Base-by-base conservation (phyloP, 768 basidiomycete species). In the Pseudohyphozyma bogoriensis region DNA sequence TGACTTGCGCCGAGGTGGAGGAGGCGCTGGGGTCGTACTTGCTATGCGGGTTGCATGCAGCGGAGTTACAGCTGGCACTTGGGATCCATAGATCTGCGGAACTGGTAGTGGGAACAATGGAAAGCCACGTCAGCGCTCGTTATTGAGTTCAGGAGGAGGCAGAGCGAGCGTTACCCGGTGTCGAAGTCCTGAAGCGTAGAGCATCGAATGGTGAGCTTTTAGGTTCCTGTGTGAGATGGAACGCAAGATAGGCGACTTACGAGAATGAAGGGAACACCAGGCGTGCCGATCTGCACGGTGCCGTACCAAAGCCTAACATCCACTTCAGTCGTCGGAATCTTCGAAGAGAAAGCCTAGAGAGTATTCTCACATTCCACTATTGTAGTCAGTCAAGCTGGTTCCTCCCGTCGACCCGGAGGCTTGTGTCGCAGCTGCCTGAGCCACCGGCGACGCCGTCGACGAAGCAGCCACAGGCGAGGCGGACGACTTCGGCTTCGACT, bases 241-340 rank as follows among this genome's bases (percentile, higher is more conserved):
- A n/a, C n/a, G n/a, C n/a, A n/a, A n/a, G n/a, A n/a, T n/a, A n/a
- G n/a, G n/a, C n/a, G n/a, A n/a, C n/a, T n/a, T n/a, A n/a, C n/a
- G 36, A 76, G 73, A 54, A 76, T 50, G 69, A 77, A 78, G 22
- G 63, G 51, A 60, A 77, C 74, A 7, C 62, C 66, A 13, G 75
- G 75, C 15, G 73, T 75, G 50, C 77, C 78, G 60, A 78, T 76
- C 24, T 72, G 66, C 56, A 78, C 72, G 32, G 68, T 65, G 33
- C 77, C 78, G 11, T 75, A 72, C 78, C 78, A 79, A 57, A 77
- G n/a, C n/a, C 74, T 60, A 55, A 49, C 51, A 51, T 35, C 9
- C 10, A 13, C 20, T n/a, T n/a, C n/a, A n/a, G 47, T 22, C 50
- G 7, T 36, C 49, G 9, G 11, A n/a, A n/a, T n/a, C n/a, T n/a